Percentiles rank a stretch among this genome's conserved stretches.
Evolutionary conservation across 495 filamentous ascomycete genomes (phyloP).

Genomic region (Neurospora africana): DNA sequence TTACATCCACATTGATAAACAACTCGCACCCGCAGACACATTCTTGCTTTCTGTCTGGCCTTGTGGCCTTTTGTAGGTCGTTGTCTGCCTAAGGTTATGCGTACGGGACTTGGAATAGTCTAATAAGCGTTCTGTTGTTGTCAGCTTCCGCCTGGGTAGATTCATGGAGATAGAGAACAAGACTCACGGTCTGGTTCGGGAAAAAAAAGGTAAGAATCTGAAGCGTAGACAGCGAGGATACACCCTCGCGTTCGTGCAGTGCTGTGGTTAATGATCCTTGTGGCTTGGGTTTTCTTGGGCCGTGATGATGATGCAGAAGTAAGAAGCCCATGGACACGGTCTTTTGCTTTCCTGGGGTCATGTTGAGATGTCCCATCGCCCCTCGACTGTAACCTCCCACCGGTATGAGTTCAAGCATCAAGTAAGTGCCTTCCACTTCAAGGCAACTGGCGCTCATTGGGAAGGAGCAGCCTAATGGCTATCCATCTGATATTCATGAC

Average conservation of each 20-base stretch:
- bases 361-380: neutral
- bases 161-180: neutral
- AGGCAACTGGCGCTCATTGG: neutral
- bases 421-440: neutral
- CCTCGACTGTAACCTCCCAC: neutral
- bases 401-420: neutral
- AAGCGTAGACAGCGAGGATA: neutral
- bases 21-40: neutral
- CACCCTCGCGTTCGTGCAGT: neutral
- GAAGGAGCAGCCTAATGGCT: neutral
- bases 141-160: neutral
- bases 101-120: neutral
- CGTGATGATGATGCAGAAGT: neutral
- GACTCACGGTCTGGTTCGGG: neutral
- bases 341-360: neutral
- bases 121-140: neutral
- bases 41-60: neutral
- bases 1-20: neutral
- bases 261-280: accelerated
- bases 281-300: neutral
- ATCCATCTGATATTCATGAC: neutral
- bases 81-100: neutral
- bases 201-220: neutral
- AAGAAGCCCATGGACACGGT: neutral
- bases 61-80: neutral